These are phyloP conservation scores for Pterulicium gracile DNA, from an alignment of 1,284 basidiomycete genomes.

Conservation along the genomic window DNA sequence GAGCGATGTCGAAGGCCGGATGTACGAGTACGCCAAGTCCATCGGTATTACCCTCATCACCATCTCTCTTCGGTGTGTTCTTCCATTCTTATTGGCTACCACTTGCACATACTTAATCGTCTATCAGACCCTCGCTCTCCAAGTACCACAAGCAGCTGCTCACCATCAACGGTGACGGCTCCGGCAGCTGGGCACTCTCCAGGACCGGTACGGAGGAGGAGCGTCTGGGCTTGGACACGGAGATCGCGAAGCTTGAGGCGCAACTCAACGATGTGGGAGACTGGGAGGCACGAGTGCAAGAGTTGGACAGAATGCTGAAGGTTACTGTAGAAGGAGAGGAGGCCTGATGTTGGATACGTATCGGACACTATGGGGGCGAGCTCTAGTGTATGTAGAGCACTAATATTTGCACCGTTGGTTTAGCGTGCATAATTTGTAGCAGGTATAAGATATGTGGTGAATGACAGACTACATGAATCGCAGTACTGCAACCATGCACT, in stretches of 20 bases:
- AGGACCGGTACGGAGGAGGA: slow-evolving; percentile 64
- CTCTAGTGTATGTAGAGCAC: too few species aligned
- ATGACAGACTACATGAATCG: too few species aligned
- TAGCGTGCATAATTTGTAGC: too few species aligned
- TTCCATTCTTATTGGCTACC: too few species aligned
- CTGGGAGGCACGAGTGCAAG: slow-evolving; percentile 54
- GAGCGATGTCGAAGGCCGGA: slow-evolving; percentile 89
- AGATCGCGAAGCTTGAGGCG: slow-evolving; percentile 58
- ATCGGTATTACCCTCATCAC: slow-evolving; percentile 90
- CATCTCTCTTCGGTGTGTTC: slow-evolving; percentile 63
- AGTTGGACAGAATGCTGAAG: slow-evolving; percentile 39
- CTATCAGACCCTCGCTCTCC: slow-evolving; percentile 58
- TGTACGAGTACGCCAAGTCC: slow-evolving; percentile 94
- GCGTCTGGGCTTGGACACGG: slow-evolving; percentile 60
- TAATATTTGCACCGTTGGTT: too few species aligned
- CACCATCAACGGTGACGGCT: slow-evolving; percentile 59
- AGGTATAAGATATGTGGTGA: too few species aligned
- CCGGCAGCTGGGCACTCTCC: slow-evolving; percentile 59
- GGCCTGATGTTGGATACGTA: too few species aligned
- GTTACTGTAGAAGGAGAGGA: too few species aligned
- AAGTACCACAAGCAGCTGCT: slow-evolving; percentile 81
- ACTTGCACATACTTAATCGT: slow-evolving; percentile 2
- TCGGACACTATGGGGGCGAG: too few species aligned
- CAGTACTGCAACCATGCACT: too few species aligned
- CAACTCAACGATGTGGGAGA: slow-evolving; percentile 55